Evolutionary conservation across 345 rosid species (phyloP).

Genomic region (Trapa incisa): DNA sequence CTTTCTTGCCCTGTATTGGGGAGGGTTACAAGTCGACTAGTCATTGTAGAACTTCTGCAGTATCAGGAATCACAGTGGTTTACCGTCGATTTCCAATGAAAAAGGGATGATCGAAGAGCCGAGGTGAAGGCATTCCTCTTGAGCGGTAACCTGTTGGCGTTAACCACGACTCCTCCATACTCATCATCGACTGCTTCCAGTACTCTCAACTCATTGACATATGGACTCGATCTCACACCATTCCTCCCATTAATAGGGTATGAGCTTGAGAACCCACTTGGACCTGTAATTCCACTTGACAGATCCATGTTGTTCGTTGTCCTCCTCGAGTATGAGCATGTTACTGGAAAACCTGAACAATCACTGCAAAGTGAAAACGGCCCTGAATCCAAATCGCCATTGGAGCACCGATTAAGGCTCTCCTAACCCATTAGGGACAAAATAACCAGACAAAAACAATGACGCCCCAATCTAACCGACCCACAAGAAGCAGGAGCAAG

Average conservation of each 20-base stretch:
- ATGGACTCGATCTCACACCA: conserved; percentile 20
- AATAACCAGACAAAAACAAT: neutral
- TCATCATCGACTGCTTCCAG: conserved; percentile 59
- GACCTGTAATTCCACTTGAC: conserved; percentile 21
- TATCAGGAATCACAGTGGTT: neutral
- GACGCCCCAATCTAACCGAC: neutral
- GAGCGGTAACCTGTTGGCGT: conserved; percentile 47
- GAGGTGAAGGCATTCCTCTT: conserved; percentile 35
- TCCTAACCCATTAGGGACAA: neutral
- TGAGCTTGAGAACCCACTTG: conserved; percentile 21
- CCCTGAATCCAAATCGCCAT: neutral
- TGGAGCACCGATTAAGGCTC: neutral
- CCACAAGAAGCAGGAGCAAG: neutral
- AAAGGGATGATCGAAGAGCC: conserved; percentile 42
- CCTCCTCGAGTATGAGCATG: conserved; percentile 28
- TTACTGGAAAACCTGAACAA: conserved; percentile 20
- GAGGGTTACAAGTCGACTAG: neutral
- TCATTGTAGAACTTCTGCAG: neutral
- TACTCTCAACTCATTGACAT: conserved; percentile 23
- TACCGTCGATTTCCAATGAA: conserved; percentile 62
- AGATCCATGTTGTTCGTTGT: conserved; percentile 19
- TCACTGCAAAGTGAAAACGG: neutral
- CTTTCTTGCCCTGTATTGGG: conserved; percentile 58
- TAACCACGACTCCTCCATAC: conserved; percentile 74
- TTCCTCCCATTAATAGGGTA: conserved; percentile 28